These are phyloP conservation scores for Ganoderma meredithae DNA, from an alignment of 1,284 basidiomycete species.

Conservation along the genomic window DNA sequence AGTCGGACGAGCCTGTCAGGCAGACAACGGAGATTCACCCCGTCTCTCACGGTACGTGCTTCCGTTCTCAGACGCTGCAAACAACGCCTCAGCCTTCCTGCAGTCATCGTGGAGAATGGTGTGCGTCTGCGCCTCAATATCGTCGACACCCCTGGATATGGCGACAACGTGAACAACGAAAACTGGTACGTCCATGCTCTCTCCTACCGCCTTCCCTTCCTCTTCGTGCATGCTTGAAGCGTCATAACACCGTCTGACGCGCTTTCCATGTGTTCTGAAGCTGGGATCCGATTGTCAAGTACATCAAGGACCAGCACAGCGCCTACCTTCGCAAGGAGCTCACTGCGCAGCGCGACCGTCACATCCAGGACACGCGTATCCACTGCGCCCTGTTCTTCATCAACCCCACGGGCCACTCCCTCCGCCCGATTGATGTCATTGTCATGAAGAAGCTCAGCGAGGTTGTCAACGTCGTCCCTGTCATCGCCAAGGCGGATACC, in stretches of 20 bases:
- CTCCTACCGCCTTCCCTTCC: conserved; percentile 5
- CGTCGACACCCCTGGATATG: conserved; percentile 98
- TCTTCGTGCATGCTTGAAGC: conserved; percentile 3
- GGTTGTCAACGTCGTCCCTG: conserved; percentile 98
- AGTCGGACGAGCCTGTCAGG: conserved; percentile 87
- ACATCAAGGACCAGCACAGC: conserved; percentile 99
- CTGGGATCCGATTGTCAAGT: conserved; percentile 99
- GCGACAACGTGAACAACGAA: conserved; percentile 99
- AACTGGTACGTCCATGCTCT: conserved; percentile 74
- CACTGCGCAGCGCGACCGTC: conserved; percentile 97
- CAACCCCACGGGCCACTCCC: conserved; percentile 93
- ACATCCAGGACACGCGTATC: conserved; percentile 98
- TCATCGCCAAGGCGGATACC: conserved; percentile 98
- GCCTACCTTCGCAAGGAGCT: conserved; percentile 99
- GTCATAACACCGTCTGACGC: conserved; percentile 16
- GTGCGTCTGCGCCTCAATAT: conserved; percentile 97
- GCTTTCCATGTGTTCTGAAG: conserved; percentile 46
- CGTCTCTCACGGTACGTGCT: conserved; percentile 86
- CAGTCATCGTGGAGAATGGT: conserved; percentile 96
- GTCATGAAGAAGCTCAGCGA: conserved; percentile 99
- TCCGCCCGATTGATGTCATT: conserved; percentile 94
- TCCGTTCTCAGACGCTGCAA: neutral
- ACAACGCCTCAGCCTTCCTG: neutral
- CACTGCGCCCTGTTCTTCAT: conserved; percentile 99
- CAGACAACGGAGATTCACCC: conserved; percentile 98